Evolutionary conservation across 1,139 yeast genomes (phyloP).

Genomic region (Geotrichum citri-aurantii): DNA sequence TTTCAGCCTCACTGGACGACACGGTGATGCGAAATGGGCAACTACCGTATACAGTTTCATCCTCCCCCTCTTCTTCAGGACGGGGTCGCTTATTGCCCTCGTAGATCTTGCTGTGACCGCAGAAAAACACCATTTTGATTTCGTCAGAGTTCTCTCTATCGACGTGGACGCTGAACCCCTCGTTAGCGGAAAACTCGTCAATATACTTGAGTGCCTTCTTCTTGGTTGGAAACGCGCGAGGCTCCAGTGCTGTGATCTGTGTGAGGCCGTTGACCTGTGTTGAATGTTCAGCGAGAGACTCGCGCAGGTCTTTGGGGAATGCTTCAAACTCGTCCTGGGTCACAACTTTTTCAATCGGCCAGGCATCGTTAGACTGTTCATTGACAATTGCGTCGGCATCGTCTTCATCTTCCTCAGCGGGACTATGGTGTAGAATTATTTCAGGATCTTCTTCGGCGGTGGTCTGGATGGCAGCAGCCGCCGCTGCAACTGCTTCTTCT

Average conservation of each 20-base stretch:
- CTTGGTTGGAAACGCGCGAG: constrained; percentile 5
- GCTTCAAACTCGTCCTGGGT: constrained; percentile 6
- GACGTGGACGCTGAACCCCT: constrained; percentile 7
- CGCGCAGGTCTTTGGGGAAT: constrained; percentile 7
- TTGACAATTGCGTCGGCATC: background rate
- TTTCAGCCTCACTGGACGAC: background rate
- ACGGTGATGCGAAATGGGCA: constrained; percentile 10
- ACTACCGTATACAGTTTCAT: background rate
- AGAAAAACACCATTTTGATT: background rate
- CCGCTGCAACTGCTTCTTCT: constrained; percentile 15
- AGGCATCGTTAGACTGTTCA: constrained; percentile 1
- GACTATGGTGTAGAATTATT: background rate
- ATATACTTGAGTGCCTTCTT: constrained; percentile 6
- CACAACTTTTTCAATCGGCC: constrained; percentile 15
- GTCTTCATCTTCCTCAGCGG: background rate
- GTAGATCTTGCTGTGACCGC: background rate
- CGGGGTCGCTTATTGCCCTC: background rate
- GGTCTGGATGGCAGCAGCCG: constrained; percentile 14
- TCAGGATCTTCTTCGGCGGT: background rate
- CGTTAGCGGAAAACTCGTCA: background rate
- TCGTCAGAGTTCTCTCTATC: background rate
- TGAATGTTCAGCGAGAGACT: constrained; percentile 7
- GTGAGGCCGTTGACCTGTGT: constrained; percentile 15
- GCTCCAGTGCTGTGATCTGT: constrained; percentile 5
- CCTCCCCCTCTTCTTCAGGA: background rate